phyloP scores from a whole-genome alignment of 305 asterid genomes.

The Salvia sclarea region DNA sequence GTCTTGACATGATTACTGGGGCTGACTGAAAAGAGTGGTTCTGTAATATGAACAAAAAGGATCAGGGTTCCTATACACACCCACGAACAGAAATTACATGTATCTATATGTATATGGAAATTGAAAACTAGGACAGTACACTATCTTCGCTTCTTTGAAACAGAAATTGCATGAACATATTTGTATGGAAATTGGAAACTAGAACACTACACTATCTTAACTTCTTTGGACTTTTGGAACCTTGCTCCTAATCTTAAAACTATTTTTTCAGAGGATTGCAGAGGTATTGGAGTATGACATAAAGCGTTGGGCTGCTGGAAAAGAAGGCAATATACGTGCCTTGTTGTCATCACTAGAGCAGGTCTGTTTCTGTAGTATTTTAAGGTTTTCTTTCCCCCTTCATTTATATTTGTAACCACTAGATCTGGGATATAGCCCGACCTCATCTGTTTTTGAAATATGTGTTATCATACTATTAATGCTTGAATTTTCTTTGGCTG shows the following conservation, averaged over 20 bases:
- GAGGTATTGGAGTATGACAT: slow-evolving; percentile 63
- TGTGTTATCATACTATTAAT: background rate
- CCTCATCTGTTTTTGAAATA: background rate
- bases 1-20: background rate
- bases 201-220: slow-evolving; percentile 2
- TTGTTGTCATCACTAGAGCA: slow-evolving; percentile 82
- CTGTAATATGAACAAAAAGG: slow-evolving; percentile 7
- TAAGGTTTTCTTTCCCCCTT: background rate
- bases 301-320: slow-evolving; percentile 93
- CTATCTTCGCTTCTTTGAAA: slow-evolving; percentile 10
- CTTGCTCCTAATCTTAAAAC: background rate
- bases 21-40: background rate
- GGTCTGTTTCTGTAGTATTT: slow-evolving; percentile 43
- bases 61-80: background rate
- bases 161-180: background rate
- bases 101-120: background rate
- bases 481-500: background rate
- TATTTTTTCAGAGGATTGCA: slow-evolving; percentile 67
- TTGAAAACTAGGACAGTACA: background rate
- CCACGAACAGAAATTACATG: background rate
- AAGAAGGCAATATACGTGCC: slow-evolving; percentile 89
- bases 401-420: background rate
- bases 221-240: slow-evolving; percentile 10
- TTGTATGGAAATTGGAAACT: background rate
- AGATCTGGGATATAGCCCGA: slow-evolving; percentile 9